phyloP scores from a whole-genome alignment of 129 eudicot genomes.

The Pulicaria dysenterica region DNA sequence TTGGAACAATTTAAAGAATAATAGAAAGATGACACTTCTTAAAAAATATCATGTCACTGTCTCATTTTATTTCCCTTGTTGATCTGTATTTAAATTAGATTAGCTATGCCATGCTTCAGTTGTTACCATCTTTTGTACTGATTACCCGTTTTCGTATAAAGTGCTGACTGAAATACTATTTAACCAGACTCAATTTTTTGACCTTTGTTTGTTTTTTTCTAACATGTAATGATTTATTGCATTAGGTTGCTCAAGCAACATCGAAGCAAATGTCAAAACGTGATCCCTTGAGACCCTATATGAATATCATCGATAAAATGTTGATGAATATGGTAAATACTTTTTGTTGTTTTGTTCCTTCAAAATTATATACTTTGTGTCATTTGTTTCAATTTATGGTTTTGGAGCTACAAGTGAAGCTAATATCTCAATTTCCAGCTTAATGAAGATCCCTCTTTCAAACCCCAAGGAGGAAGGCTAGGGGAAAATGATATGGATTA shows the following conservation, averaged over 20 bases:
- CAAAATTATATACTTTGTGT: neutral
- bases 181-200: neutral
- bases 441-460: conserved; percentile 83
- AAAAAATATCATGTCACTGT: neutral
- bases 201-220: conserved; percentile 20
- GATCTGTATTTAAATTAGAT: neutral
- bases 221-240: conserved; percentile 24
- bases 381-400: neutral
- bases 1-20: neutral
- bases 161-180: conserved; percentile 7
- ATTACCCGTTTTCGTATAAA: neutral
- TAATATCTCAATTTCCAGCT: conserved; percentile 39
- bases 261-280: conserved; percentile 96
- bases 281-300: conserved; percentile 89
- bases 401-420: conserved; percentile 18
- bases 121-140: neutral
- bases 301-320: conserved; percentile 79
- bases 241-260: conserved; percentile 96
- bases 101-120: neutral
- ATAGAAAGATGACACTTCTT: neutral
- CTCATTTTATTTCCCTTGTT: neutral
- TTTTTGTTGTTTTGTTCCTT: conserved; percentile 12
- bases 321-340: conserved; percentile 68
- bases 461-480: conserved; percentile 93
- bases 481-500: conserved; percentile 99